Evolutionary conservation across 2,329 filamentous ascomycete species (phyloP).

Genomic region (Grosmannia clavigera): DNA sequence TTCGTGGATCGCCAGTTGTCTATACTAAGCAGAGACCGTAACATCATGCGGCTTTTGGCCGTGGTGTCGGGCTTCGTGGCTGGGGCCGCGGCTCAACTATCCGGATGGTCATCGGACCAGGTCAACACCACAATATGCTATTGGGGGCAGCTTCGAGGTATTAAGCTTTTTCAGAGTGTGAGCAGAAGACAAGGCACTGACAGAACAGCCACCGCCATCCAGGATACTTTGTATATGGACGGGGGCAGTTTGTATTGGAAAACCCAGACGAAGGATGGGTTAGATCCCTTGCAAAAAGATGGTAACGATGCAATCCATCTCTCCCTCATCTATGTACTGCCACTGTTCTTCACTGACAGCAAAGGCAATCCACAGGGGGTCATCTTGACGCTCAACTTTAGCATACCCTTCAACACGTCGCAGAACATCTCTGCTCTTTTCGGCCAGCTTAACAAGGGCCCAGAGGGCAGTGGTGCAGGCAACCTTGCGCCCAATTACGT

Average conservation of each 20-base stretch:
- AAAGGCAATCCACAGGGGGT: constrained; percentile 39
- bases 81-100: constrained; percentile 27
- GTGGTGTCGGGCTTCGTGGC: constrained; percentile 16
- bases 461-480: constrained; percentile 30
- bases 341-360: neutral
- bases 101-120: constrained; percentile 37
- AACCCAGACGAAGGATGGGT: constrained; percentile 34
- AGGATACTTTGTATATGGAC: constrained; percentile 53
- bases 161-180: neutral
- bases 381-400: constrained; percentile 47
- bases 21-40: neutral
- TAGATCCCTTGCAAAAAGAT: constrained; percentile 17
- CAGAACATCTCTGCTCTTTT: constrained; percentile 43
- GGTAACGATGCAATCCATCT: constrained; percentile 25
- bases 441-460: constrained; percentile 31
- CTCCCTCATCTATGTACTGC: neutral
- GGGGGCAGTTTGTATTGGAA: constrained; percentile 46
- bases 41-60: neutral
- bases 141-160: constrained; percentile 38
- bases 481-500: constrained; percentile 42
- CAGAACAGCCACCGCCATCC: constrained; percentile 39
- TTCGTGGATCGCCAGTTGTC: neutral
- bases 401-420: constrained; percentile 37
- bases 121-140: constrained; percentile 46
- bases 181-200: neutral